Evolutionary conservation across 2,329 filamentous ascomycete genomes (phyloP).

Genomic region (Pleomassaria siparia): DNA sequence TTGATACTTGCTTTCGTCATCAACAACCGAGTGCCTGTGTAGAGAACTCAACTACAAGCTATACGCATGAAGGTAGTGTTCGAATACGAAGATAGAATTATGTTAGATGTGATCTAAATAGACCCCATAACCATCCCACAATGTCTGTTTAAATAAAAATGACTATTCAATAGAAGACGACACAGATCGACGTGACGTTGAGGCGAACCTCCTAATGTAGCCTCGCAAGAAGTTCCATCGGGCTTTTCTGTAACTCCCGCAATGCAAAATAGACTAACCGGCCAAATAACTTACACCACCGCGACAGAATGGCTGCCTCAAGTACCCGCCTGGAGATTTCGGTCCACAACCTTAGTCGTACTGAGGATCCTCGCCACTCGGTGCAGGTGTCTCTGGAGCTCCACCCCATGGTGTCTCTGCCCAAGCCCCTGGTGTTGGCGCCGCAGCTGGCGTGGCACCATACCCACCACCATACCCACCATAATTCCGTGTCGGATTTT

Average conservation of each 20-base stretch:
- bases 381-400: conserved; percentile 60
- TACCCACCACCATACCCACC: conserved; percentile 27
- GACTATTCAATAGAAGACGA: not conserved
- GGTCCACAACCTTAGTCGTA: conserved; percentile 6
- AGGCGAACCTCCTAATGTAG: no score
- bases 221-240: not conserved
- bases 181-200: not conserved
- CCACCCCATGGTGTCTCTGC: conserved; percentile 55
- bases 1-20: no score
- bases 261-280: not conserved
- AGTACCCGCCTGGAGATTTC: not conserved
- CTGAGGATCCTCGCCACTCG: conserved; percentile 22
- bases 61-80: no score
- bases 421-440: conserved; percentile 62
- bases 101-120: not conserved
- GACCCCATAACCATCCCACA: not conserved
- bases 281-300: not conserved
- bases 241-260: not conserved
- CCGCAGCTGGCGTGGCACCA: conserved; percentile 46
- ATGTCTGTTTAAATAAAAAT: not conserved
- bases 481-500: conserved; percentile 20
- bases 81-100: no score
- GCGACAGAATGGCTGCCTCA: not conserved
- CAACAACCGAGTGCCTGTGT: no score
- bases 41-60: no score